These are phyloP conservation scores for Lantana camara DNA, from an alignment of 257 asterid genomes.

Conservation along the genomic window DNA sequence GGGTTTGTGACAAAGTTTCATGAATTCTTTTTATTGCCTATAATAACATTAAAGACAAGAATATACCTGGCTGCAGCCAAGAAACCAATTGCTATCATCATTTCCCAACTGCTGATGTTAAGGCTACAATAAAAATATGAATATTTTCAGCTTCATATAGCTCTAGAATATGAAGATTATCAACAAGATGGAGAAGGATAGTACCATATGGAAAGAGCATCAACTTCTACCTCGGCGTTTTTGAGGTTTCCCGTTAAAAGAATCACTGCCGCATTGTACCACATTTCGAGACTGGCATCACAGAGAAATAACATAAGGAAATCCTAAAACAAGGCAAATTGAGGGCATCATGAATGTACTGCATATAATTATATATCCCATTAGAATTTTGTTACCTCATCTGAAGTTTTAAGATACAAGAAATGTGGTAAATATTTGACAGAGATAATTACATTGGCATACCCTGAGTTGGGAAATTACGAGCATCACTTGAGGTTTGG, in stretches of 20 bases:
- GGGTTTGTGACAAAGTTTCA: neutral
- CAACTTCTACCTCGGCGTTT: conserved; percentile 66
- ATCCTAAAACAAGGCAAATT: neutral
- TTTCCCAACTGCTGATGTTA: conserved; percentile 72
- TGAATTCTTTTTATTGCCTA: neutral
- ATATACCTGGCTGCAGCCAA: conserved; percentile 68
- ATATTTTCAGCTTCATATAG: neutral
- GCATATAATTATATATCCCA: too few relatives aligned
- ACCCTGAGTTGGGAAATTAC: too few relatives aligned
- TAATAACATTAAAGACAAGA: neutral
- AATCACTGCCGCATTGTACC: conserved; percentile 70
- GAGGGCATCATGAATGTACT: too few relatives aligned
- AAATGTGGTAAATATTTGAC: too few relatives aligned
- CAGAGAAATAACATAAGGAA: neutral
- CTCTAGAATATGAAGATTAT: neutral
- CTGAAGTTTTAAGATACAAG: too few relatives aligned
- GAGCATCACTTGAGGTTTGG: too few relatives aligned
- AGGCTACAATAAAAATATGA: conserved; percentile 42
- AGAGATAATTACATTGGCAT: too few relatives aligned
- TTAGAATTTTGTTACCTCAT: too few relatives aligned
- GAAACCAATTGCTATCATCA: conserved; percentile 80
- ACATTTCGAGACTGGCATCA: conserved; percentile 60
- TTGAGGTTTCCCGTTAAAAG: conserved; percentile 68
- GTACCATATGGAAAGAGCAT: conserved; percentile 81
- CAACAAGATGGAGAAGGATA: neutral